A percentile compares a stretch with the other conserved stretches of the same genome.
Evolutionary conservation across 257 asterid species (phyloP).

Genomic region (Orobanche coerulescens): DNA sequence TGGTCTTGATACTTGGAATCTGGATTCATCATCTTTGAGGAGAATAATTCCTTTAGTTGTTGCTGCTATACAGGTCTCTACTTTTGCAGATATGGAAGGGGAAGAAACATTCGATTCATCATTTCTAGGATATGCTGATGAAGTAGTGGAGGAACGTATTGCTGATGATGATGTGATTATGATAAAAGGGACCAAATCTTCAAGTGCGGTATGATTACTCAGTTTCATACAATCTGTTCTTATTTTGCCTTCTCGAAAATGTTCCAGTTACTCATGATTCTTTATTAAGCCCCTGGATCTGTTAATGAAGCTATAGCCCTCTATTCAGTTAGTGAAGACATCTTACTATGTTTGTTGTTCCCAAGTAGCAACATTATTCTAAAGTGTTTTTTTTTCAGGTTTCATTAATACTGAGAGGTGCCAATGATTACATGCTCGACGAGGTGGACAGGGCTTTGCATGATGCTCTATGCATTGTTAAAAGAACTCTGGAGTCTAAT

Average conservation of each 20-base stretch:
- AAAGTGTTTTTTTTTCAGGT: slow-evolving; percentile 37
- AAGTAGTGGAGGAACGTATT: slow-evolving; percentile 88
- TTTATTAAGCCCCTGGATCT: slow-evolving; percentile 4
- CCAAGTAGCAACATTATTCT: not conserved
- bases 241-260: not conserved
- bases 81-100: slow-evolving; percentile 95
- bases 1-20: not conserved
- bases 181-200: slow-evolving; percentile 79
- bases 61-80: slow-evolving; percentile 52
- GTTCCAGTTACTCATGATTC: not conserved
- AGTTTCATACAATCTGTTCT: not conserved
- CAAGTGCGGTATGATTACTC: slow-evolving; percentile 53
- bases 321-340: not conserved
- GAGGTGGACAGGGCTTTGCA: slow-evolving; percentile 98
- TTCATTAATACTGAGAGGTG: slow-evolving; percentile 83
- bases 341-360: not conserved
- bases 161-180: slow-evolving; percentile 84
- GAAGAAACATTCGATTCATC: slow-evolving; percentile 89
- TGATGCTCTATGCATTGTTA: slow-evolving; percentile 84
- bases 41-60: not conserved
- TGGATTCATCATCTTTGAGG: not conserved
- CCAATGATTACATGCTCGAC: slow-evolving; percentile 92
- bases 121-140: slow-evolving; percentile 75
- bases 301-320: not conserved
- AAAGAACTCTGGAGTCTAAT: slow-evolving; percentile 83